phyloP scores from a whole-genome alignment of 2,329 filamentous ascomycete genomes.

The Lasiodiplodia sp. region DNA sequence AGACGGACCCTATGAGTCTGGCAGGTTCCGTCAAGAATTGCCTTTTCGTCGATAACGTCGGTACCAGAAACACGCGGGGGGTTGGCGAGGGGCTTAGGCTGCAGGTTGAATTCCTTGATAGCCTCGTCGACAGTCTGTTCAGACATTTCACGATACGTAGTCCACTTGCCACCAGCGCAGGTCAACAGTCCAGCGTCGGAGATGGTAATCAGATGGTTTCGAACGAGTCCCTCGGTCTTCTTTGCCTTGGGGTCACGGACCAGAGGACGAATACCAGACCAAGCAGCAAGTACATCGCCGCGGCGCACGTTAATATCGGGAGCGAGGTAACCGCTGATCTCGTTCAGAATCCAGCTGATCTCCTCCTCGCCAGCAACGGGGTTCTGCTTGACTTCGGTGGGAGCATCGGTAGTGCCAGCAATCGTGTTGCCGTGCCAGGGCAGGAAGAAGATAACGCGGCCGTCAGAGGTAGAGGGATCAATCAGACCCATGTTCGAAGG shows the following conservation, averaged over 20 bases:
- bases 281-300: constrained; percentile 86
- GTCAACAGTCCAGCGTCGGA: constrained; percentile 83
- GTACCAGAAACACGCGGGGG: constrained; percentile 74
- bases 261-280: constrained; percentile 86
- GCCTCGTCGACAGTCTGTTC: constrained; percentile 88
- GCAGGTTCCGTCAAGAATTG: constrained; percentile 74
- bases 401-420: constrained; percentile 84
- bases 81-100: constrained; percentile 63
- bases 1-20: constrained; percentile 84
- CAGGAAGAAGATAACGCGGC: constrained; percentile 90
- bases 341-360: constrained; percentile 86
- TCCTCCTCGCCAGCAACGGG: constrained; percentile 82
- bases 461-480: constrained; percentile 85
- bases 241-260: constrained; percentile 86
- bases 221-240: constrained; percentile 86
- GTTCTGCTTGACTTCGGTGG: constrained; percentile 74
- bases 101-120: constrained; percentile 71
- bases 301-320: constrained; percentile 85
- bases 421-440: constrained; percentile 95
- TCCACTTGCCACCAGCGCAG: constrained; percentile 91
- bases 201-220: constrained; percentile 82
- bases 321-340: constrained; percentile 81
- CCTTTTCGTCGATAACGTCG: constrained; percentile 73
- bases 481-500: constrained; percentile 87
- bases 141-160: constrained; percentile 91